A percentile compares a stretch with the other conserved stretches of the same genome.
Conservation (phyloP, 768 basidiomycete genomes). For the Panaeolus papilionaceus region DNA sequence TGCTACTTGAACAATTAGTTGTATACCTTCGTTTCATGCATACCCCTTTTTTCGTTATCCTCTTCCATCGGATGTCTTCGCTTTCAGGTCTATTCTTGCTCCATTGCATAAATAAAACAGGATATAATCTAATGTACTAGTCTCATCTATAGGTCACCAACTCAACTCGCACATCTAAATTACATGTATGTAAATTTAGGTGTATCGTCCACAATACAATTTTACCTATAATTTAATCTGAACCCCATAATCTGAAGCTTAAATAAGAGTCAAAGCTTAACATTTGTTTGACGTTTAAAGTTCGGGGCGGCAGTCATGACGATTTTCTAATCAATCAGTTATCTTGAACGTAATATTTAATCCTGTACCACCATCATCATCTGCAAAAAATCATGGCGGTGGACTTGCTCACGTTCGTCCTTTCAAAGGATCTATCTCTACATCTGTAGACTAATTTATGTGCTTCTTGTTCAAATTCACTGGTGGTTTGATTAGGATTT, state of each 20-base stretch:
- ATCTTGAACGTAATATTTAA: not conserved
- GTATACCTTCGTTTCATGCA: not conserved
- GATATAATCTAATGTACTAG: conserved; percentile 1
- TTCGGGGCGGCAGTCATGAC: no score
- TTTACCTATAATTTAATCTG: no score
- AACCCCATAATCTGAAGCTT: no score
- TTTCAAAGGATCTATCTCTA: conserved; percentile 13
- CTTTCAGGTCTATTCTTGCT: conserved; percentile 6
- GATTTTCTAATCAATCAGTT: not conserved
- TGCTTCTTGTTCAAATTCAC: not conserved
- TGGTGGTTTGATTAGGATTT: conserved; percentile 41
- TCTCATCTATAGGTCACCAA: not conserved
- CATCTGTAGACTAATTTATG: conserved; percentile 1
- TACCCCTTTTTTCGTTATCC: not conserved
- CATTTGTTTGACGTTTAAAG: no score
- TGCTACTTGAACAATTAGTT: not conserved
- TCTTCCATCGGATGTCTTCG: conserved; percentile 6
- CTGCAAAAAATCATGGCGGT: conserved; percentile 18
- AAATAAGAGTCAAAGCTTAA: no score
- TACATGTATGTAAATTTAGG: not conserved
- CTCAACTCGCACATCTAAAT: not conserved
- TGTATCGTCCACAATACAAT: not conserved
- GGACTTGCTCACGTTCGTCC: conserved; percentile 33
- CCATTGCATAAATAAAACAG: conserved; percentile 8
- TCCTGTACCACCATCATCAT: not conserved